Base-by-base conservation (phyloP, 2,329 filamentous ascomycete species). In the Pseudocercospora crystallina region DNA sequence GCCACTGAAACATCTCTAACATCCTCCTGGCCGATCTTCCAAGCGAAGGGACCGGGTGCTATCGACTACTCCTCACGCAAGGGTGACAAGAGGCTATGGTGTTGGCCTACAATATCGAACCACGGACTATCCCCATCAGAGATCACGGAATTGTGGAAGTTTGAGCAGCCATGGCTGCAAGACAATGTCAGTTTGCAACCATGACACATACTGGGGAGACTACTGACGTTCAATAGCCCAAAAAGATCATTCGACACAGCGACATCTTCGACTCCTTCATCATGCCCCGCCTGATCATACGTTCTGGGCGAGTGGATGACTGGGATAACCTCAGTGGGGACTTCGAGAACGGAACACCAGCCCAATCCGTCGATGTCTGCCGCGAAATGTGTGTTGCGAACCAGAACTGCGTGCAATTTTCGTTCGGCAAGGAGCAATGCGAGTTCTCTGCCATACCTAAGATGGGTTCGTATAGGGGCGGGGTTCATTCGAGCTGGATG, bases 21-120 rank as follows among this genome's bases (percentile, higher is more conserved):
- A 2, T 39, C 55, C 30, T 59, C 61, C 5, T 64, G 57, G 57
- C 63, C 62, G 2, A 58, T 61, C 5, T 58, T 60, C 34, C 62
- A 64, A 36, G 50, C 53, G 8, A 49, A 73, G 44, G 69, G 66
- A 11, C 71, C 71, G 59, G 68, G 47, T 64, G 73, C 52, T 65
- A 65, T 12, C 47, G 59, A 37, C 62, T 70, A 73, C 8, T 68
- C 69, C 14, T 71, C 64, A 62, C 69, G 62, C 1, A 44, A 17
- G 34, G 47, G 43, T 13, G 49, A 43, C 9, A 41, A 49, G 29
- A 52, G 57, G 12, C 37, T 56, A 9, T 65, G 65, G 65, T 67
- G 65, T 47, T 60, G 54, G 47, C 61, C 63, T n/a, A 55, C 61
- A 0, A 50, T 63, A 0, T 64, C 61, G 1, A 63, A 65, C 26